Base-by-base conservation (phyloP, 768 basidiomycete genomes). In the Lactifluus pinguis region DNA sequence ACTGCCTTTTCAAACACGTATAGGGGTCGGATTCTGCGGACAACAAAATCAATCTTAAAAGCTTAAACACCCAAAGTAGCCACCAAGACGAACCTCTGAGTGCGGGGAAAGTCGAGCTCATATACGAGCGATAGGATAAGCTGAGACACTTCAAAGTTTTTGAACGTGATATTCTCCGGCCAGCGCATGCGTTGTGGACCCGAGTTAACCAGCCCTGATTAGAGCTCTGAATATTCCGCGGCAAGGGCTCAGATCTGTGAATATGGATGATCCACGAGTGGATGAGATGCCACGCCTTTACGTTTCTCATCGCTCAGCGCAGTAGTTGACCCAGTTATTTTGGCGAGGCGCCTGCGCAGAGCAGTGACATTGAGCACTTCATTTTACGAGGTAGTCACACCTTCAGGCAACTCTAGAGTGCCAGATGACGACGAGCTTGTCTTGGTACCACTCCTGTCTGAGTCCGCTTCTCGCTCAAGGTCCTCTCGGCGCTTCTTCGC, bases 101-200 rank as follows among this genome's bases (percentile, higher is more conserved):
- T 98, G 53, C 95, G 76, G 10, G 95, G 95, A 72, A 95, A 99
- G 73, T 98, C 95, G 38, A 98, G 77, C 71, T 98, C 94, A 69
- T 99, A 99, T 7, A 98, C 94, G 47, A 99, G 79, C 0, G 92
- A 92, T 14, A 95, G 97, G 49, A 90, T 85, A 42, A 95, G 74
- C 74, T 91, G 83, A 73, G 95, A 99, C 42, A 87, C 80, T 32
- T 81, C 81, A 69, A 94, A 98, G 72, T 92, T 87, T 68, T 78
- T 81, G 69, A 83, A 80, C 0, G 85, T 86, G 62, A 98, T 80
- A 70, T 94, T 98, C 50, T 85, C 77, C 0, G 95, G 95, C 83
- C 90, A 99, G 17, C 78, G 79, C 42, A 94, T 79, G 54, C 76
- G 74, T 51, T 77, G 71, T 8, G 84, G 81, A 3, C 95, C 93